Percentiles rank a stretch among this genome's conserved stretches.
Conservation (phyloP, 164 flowering plant species). For the Macadamia tetraphylla region DNA sequence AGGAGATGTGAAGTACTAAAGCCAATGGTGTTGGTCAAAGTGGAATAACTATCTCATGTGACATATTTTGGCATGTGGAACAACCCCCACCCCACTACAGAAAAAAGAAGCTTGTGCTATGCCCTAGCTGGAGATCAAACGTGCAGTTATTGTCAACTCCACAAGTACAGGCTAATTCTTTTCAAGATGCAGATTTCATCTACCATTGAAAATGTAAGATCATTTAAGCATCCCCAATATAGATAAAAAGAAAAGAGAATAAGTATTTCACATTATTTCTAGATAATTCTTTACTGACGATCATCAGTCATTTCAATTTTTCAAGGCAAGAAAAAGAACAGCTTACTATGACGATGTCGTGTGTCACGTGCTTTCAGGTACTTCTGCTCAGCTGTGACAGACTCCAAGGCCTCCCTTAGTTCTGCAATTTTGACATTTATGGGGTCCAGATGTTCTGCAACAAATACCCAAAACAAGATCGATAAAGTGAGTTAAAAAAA, state of each 20-base stretch:
- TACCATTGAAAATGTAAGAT: background rate
- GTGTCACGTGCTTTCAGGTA: slow-evolving; percentile 90
- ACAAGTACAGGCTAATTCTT: too few relatives aligned
- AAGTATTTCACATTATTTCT: too few relatives aligned
- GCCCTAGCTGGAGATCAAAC: too few relatives aligned
- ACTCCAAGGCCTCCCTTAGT: slow-evolving; percentile 87
- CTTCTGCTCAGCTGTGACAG: slow-evolving; percentile 88
- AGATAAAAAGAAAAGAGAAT: background rate
- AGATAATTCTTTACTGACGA: too few relatives aligned
- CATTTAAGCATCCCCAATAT: background rate
- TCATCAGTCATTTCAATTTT: too few relatives aligned
- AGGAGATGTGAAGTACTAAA: too few relatives aligned
- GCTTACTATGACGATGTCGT: slow-evolving; percentile 94
- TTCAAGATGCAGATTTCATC: too few relatives aligned
- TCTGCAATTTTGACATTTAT: slow-evolving; percentile 90
- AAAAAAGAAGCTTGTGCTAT: too few relatives aligned
- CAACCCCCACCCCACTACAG: too few relatives aligned
- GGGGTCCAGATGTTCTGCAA: slow-evolving; percentile 89
- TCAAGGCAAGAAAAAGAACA: background rate
- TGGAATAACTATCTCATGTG: background rate
- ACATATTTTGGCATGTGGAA: background rate
- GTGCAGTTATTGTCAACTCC: too few relatives aligned
- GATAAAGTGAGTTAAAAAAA: background rate
- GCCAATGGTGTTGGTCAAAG: too few relatives aligned
- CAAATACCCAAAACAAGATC: slow-evolving; percentile 3